Evolutionary conservation across 768 basidiomycete genomes (phyloP).

Genomic region (Lactarius quietus): DNA sequence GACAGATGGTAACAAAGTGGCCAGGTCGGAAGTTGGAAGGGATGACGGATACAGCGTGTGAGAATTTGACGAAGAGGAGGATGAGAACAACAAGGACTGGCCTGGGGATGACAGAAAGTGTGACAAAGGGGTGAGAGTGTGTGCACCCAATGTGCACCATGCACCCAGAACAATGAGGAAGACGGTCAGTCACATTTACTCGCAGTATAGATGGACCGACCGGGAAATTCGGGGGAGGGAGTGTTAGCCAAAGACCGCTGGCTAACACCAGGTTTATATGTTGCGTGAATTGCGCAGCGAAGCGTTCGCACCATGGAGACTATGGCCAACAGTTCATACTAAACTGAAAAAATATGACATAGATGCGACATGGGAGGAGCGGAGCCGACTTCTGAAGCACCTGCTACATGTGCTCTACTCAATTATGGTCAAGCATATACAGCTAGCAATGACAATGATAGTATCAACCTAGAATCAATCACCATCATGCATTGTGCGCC

Average conservation of each 20-base stretch:
- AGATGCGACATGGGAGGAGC: not conserved
- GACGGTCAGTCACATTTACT: not conserved
- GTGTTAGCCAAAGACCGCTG: too few relatives aligned
- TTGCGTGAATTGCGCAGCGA: not conserved
- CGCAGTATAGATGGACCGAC: not conserved
- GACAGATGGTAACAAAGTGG: slow-evolving; percentile 1
- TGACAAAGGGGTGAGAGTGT: not conserved
- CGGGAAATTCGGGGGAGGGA: not conserved
- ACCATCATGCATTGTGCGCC: not conserved
- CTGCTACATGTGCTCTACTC: not conserved
- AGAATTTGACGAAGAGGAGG: not conserved
- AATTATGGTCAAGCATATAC: too few relatives aligned
- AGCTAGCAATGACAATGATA: too few relatives aligned
- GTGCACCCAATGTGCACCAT: not conserved
- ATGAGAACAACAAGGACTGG: not conserved
- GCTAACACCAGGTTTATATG: not conserved
- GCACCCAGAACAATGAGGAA: not conserved
- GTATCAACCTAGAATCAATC: too few relatives aligned
- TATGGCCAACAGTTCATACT: not conserved
- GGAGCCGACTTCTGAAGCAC: too few relatives aligned
- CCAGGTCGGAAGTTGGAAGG: not conserved
- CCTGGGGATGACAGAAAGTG: not conserved
- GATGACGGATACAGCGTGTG: not conserved
- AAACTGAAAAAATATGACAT: not conserved
- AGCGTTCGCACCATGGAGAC: not conserved